Evolutionary conservation across 208 protist species (phyloP).

Genomic region (Leishmania martiniquensis): DNA sequence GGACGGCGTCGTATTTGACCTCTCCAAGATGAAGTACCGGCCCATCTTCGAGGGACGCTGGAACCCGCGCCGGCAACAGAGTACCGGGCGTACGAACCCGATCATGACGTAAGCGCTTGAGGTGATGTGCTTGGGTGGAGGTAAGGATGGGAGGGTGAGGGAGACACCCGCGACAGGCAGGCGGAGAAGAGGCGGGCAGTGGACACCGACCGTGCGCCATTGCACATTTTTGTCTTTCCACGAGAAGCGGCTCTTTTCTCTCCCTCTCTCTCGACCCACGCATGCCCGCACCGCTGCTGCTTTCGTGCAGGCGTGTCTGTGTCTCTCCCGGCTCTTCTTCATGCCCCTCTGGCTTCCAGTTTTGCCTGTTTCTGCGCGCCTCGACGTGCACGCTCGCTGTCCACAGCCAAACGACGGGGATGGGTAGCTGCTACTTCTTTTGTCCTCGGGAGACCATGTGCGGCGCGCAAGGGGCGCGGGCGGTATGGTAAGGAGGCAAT

Average conservation of each 20-base stretch:
- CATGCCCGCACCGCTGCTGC: not conserved
- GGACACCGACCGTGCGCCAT: not conserved
- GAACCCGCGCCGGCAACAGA: conserved; percentile 81
- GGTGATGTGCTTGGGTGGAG: not conserved
- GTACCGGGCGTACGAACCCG: conserved; percentile 84
- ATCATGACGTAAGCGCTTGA: conserved; percentile 66
- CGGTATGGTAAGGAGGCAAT: not conserved
- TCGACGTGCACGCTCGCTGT: conserved; percentile 3
- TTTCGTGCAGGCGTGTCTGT: not conserved
- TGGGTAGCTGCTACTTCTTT: not conserved
- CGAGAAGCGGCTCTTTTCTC: not conserved
- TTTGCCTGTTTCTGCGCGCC: conserved; percentile 14
- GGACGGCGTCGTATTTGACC: conserved; percentile 85
- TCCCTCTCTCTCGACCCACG: not conserved
- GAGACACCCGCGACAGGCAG: not conserved
- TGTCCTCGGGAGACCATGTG: not conserved
- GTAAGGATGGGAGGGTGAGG: not conserved
- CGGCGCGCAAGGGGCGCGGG: not conserved
- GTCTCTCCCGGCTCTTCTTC: not conserved
- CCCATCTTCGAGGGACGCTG: conserved; percentile 87
- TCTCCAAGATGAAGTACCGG: conserved; percentile 89
- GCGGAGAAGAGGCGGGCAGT: not conserved
- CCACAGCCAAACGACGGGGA: not conserved
- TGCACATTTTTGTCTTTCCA: not conserved
- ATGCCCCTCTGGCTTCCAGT: conserved; percentile 4